Percentiles rank a stretch among this genome's conserved stretches.
Evolutionary conservation across 2,329 filamentous ascomycete genomes (phyloP).

Genomic region (Chrysoporthe deuterocubensis): DNA sequence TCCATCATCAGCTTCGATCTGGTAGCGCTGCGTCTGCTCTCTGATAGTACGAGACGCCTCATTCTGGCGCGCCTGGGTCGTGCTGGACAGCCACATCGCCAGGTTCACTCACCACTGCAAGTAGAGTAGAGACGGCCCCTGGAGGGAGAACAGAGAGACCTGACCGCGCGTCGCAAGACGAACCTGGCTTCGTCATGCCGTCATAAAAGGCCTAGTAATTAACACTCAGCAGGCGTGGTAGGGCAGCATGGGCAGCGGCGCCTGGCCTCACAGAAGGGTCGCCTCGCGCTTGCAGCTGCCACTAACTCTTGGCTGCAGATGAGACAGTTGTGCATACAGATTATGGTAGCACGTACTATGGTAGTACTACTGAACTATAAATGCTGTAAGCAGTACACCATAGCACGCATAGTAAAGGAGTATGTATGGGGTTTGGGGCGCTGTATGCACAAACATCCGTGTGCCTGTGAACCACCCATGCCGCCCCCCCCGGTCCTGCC

Average conservation of each 20-base stretch:
- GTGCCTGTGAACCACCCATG: no score
- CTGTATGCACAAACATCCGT: background rate
- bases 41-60: background rate
- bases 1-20: background rate
- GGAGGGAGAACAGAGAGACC: no score
- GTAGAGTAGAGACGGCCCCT: no score
- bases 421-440: background rate
- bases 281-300: conserved; percentile 3
- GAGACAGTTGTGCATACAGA: background rate
- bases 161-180: no score
- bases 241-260: background rate
- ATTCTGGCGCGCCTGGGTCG: no score
- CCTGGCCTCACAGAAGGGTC: background rate
- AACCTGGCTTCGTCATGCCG: background rate
- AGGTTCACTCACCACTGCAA: no score
- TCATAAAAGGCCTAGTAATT: background rate
- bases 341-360: no score
- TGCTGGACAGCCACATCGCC: no score
- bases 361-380: no score
- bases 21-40: background rate
- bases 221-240: background rate
- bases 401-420: background rate
- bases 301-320: conserved; percentile 19
- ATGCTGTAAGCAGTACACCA: no score
- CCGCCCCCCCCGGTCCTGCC: background rate